Conservation (phyloP, 2,329 filamentous ascomycete genomes). For the Pseudocercospora ulei region DNA sequence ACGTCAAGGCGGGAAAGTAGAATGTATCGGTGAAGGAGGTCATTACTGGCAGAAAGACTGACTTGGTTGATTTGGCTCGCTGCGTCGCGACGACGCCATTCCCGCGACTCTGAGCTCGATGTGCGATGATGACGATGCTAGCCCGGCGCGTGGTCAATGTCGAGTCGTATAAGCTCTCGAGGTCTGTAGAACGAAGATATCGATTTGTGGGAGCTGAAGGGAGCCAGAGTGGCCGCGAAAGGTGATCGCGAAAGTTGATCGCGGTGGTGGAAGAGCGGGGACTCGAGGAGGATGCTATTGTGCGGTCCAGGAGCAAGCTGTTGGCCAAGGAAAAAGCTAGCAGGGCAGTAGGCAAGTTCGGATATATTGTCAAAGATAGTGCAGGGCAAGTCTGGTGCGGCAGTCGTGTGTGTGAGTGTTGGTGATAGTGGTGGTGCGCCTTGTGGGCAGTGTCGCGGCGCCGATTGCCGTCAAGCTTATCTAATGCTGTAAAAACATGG, state of each 20-base stretch:
- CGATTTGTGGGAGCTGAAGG: conserved; percentile 5
- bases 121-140: conserved; percentile 3
- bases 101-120: conserved; percentile 7
- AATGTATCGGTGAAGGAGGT: neutral
- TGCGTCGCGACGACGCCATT: conserved; percentile 23
- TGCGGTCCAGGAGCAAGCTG: neutral
- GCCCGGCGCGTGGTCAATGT: conserved; percentile 6
- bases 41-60: conserved; percentile 11
- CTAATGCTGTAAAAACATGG: too few species aligned
- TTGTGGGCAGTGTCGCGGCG: too few species aligned
- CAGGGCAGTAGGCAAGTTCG: neutral
- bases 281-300: neutral
- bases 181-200: neutral
- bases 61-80: conserved; percentile 23
- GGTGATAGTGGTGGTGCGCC: neutral
- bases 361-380: neutral
- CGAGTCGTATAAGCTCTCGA: conserved; percentile 6
- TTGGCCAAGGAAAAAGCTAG: neutral
- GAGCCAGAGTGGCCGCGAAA: conserved; percentile 5
- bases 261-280: conserved; percentile 2
- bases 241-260: neutral
- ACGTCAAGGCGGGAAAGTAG: neutral
- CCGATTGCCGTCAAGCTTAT: too few species aligned
- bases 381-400: too few species aligned
- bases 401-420: too few species aligned